Evolutionary conservation across 2,329 filamentous ascomycete species (phyloP), one percentile per base, ranked within the genome.

Genomic region (Cordyceps javanica): DNA sequence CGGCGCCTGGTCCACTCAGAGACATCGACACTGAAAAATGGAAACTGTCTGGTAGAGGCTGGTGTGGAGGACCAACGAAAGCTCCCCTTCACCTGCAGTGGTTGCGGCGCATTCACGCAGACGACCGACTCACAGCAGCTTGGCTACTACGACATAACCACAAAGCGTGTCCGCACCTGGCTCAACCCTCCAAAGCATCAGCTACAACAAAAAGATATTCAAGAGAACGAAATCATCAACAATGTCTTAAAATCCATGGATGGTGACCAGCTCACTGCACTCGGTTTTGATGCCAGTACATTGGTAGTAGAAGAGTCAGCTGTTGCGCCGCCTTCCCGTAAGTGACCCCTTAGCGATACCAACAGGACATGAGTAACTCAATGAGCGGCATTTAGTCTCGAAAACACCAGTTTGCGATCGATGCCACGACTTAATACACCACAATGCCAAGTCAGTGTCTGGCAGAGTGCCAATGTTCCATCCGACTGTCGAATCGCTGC

Each of bases 351-450:
- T 32, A 25, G 36, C 51, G 28, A 50, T 9, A 7, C 19, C 32
- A 13, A 16, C 23, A 16, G 38, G 8, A 39, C 25, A 23, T 16
- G 1, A 16, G 16, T 11, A 19, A 36, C 61, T 67, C 26, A 68
- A n/a, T 23, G 2, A 5, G 13, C 23, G 9, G 8, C 23, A n/a
- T 54, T 9, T 50, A 59, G 39, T 2, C 13, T 13, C 67, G 2
- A 75, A 75, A 57, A 65, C 73, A 3, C 89, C 89, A 1, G 73
- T 96, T 7, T 99, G 94, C 73, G 88, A 94, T 64, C 85, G 94
- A 66, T 99, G 94, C 67, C 91, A 97, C 69, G 80, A 85, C 34
- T 78, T 99, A 26, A 72, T 88, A 23, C 86, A 97, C 70, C 87
- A 97, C 68, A 83, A 84, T 60, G 77, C 79, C 16, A 89, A 88